phyloP scores from a whole-genome alignment of 2,329 filamentous ascomycete species.

The Colletotrichum sp. region DNA sequence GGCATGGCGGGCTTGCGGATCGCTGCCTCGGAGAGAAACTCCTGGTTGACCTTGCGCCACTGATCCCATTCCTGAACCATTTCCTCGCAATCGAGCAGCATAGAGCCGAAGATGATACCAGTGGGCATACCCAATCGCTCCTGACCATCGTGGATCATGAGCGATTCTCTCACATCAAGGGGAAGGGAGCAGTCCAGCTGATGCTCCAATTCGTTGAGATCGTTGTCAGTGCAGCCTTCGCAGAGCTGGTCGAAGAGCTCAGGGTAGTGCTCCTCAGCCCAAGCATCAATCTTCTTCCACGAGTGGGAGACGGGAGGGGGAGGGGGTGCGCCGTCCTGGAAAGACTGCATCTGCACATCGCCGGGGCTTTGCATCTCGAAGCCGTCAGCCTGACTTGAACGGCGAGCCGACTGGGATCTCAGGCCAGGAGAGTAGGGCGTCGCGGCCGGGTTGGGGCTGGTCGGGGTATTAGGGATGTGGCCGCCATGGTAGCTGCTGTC shows the following conservation, averaged over 20 bases:
- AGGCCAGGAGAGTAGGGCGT: conserved; percentile 90
- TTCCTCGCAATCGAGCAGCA: conserved; percentile 97
- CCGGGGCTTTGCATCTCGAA: conserved; percentile 75
- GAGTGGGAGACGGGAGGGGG: conserved; percentile 87
- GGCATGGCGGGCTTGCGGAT: conserved; percentile 67
- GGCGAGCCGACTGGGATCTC: conserved; percentile 75
- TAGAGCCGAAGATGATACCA: conserved; percentile 89
- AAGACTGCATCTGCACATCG: conserved; percentile 96
- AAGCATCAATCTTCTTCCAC: conserved; percentile 92
- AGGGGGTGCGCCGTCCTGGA: conserved; percentile 88
- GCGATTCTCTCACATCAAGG: conserved; percentile 89
- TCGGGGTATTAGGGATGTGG: conserved; percentile 52
- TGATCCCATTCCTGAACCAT: conserved; percentile 98
- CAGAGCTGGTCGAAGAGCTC: conserved; percentile 93
- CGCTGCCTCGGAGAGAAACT: conserved; percentile 73
- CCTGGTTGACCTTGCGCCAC: conserved; percentile 91
- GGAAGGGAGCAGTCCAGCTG: conserved; percentile 93
- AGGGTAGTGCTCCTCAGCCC: conserved; percentile 94
- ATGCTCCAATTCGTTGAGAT: conserved; percentile 96
- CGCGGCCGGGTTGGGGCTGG: conserved; percentile 59
- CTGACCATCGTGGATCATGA: conserved; percentile 94
- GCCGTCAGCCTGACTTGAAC: conserved; percentile 66
- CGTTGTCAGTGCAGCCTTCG: conserved; percentile 90
- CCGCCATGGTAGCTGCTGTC: conserved; percentile 66
- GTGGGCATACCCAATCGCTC: conserved; percentile 91